Conservation (phyloP, 305 asterid species). For the Rubia tinctorum region DNA sequence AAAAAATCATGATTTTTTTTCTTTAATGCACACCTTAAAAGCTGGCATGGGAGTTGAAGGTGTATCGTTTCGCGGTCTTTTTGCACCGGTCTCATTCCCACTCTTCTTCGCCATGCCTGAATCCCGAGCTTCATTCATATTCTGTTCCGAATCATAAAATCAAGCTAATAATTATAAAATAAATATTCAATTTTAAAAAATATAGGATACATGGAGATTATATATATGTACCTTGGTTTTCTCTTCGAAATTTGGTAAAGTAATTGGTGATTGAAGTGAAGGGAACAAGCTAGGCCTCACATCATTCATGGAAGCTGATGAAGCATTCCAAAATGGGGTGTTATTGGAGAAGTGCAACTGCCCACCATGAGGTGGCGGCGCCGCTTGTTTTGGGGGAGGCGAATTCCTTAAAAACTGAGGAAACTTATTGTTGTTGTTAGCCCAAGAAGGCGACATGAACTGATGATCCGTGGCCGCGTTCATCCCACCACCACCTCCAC, state of each 20-base stretch:
- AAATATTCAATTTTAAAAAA: too few species aligned
- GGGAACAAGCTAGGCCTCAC: slow-evolving; percentile 59
- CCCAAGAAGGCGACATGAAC: slow-evolving; percentile 40
- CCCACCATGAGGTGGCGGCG: slow-evolving; percentile 6
- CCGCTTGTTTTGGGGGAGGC: slow-evolving; percentile 41
- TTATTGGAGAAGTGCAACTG: slow-evolving; percentile 75
- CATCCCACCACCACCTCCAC: neutral
- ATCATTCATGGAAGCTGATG: slow-evolving; percentile 42
- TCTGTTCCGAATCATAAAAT: slow-evolving; percentile 27
- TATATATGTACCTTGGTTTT: slow-evolving; percentile 52
- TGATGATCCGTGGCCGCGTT: slow-evolving; percentile 10
- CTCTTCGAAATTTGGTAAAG: slow-evolving; percentile 51
- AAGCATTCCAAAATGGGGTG: slow-evolving; percentile 81
- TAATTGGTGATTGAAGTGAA: slow-evolving; percentile 39
- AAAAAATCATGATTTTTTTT: neutral
- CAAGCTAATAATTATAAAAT: neutral
- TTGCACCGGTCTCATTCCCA: slow-evolving; percentile 49
- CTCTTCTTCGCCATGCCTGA: slow-evolving; percentile 35
- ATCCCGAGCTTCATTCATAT: slow-evolving; percentile 41
- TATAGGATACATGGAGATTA: neutral
- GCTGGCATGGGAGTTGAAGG: slow-evolving; percentile 72
- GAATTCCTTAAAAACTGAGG: slow-evolving; percentile 53
- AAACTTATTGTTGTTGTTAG: slow-evolving; percentile 30
- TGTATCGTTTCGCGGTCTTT: slow-evolving; percentile 60
- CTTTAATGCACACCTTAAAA: slow-evolving; percentile 55